Base-by-base conservation (phyloP, 1,284 basidiomycete species). In the Rhodotorula sp. region DNA sequence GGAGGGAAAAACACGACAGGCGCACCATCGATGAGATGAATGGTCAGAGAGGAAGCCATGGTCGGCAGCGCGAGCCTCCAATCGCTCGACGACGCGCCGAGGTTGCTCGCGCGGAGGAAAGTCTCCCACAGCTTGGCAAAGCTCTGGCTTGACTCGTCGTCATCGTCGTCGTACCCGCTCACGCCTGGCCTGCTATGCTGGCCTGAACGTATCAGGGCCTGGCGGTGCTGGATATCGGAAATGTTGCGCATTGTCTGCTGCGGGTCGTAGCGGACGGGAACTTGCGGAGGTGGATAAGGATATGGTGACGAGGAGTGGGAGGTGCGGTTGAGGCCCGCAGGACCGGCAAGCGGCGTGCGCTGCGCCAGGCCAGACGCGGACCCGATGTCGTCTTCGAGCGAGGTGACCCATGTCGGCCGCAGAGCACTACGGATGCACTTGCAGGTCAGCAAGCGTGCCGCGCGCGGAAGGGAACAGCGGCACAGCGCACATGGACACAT, bases 11-110 rank as follows among this genome's bases (percentile, higher is more conserved):
- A 8, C 16, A 7, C 21, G 45, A 7, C 16, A 42, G 23, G 2
- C 67, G 52, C 41, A 71, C 74, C 74, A 4, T 76, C 74, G 8
- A 76, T 56, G 12, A 76, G 70, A 49, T 73, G 72, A 7, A 70
- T 14, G 13, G 66, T 61, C 27, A 76, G 54, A 10, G 74, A 76
- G 14, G 67, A 58, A 14, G 72, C 74, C 72, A 76, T 67, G 10
- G 70, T 56, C 13, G 74, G 74, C 23, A 65, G n/a, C 4, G 72
- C 74, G 19, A 76, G 58, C 57, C 71, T 50, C 72, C 74, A 74
- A 34, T 74, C 72, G 34, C 68, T 62, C 27, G 60, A 64, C 25
- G 57, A 59, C 50, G 67, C 65, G 1, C 74, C 74, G 27, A 76
- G 61, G 55, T 76, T 71, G 25, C 67, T 65, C 44, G 58, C 52